Evolutionary conservation across 306 rosid genomes (phyloP).

Genomic region (Lablab purpureus): DNA sequence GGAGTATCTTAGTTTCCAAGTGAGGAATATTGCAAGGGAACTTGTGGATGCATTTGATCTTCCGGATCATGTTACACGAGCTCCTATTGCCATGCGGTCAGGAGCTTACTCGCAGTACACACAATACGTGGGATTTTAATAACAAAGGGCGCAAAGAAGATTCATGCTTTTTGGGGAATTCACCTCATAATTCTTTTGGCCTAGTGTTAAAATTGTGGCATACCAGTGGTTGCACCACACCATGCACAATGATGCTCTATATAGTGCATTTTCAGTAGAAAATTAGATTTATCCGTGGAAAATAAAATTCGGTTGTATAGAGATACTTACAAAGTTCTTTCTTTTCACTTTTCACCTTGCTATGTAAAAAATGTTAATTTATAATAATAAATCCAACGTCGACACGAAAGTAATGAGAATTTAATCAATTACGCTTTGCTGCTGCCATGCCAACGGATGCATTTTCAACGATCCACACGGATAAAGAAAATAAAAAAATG

Average conservation of each 20-base stretch:
- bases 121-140: conserved; percentile 74
- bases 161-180: conserved; percentile 5
- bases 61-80: conserved; percentile 80
- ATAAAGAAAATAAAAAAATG: not conserved
- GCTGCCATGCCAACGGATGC: not conserved
- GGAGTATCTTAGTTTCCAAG: conserved; percentile 88
- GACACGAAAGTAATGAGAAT: conserved; percentile 18
- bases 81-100: conserved; percentile 89
- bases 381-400: not conserved
- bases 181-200: not conserved
- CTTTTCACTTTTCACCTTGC: too few species aligned
- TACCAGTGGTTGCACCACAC: conserved; percentile 2
- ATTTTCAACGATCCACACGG: not conserved
- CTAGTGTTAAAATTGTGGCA: conserved; percentile 27
- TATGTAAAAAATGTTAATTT: not conserved
- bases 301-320: not conserved
- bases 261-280: not conserved
- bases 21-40: conserved; percentile 85
- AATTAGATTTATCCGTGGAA: conserved; percentile 27
- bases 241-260: not conserved
- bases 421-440: not conserved
- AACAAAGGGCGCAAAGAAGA: not conserved
- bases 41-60: conserved; percentile 88
- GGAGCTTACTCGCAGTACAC: conserved; percentile 88
- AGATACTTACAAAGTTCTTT: not conserved